Evolutionary conservation across 2,329 filamentous ascomycete genomes (phyloP), one percentile per base, ranked within the genome.

Genomic region (Alternaria sp.): DNA sequence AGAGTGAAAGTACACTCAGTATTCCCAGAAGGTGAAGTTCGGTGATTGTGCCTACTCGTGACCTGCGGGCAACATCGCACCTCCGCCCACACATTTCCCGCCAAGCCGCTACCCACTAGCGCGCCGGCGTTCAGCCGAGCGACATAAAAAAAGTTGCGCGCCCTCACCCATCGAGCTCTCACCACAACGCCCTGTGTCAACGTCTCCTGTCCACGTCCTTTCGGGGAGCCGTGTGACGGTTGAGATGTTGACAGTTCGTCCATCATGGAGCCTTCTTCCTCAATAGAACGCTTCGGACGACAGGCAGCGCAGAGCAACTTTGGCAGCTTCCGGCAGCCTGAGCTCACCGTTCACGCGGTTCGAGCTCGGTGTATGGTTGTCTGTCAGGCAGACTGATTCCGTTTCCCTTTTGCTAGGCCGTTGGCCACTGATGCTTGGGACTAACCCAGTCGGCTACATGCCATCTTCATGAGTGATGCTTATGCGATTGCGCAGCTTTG

Each of bases 361-460:
- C 69, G 78, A 80, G 74, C 76, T 80, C 77, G 76, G 78, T 76
- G 72, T 69, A 73, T 54, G 73, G 69, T 63, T 65, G 70, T 69
- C 47, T 67, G 70, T 68, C 74, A 74, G 77, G 76, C 75, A 72
- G 73, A 74, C 75, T 79, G 72, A 79, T 79, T 79, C 74, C 77
- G 70, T 65, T 69, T 90, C 92, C 88, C 87, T 93, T 93, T 88
- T 87, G 92, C 89, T 87, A 96, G 91, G 88, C 91, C 92, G 90
- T 96, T 85, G 92, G 91, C 89, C 87, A 72, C 83, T 97, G 92
- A 95, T 88, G 92, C 90, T 91, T 88, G 90, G 91, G 91, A 90
- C 88, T 84, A 95, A 95, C 92, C 77, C 72, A 79, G 94, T 95
- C 88, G 85, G 86, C 89, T 89, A 92, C 89, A 93, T 90, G 63